These are phyloP conservation scores for Irpex lacteus DNA, from an alignment of 1,284 basidiomycete species.

Conservation along the genomic window DNA sequence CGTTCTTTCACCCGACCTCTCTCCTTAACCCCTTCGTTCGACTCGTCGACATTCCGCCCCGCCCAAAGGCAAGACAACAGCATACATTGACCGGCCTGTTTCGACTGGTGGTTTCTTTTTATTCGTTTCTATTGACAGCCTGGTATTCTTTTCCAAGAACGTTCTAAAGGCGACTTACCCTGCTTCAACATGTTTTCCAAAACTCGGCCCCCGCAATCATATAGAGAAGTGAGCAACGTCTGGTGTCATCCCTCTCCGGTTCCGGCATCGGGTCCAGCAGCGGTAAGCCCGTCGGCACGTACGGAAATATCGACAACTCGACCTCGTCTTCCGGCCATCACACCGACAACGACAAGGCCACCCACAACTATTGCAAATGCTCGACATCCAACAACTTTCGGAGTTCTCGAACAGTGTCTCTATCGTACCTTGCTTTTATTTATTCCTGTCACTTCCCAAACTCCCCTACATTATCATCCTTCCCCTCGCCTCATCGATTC, in stretches of 20 bases:
- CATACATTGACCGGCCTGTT: slow-evolving; percentile 1
- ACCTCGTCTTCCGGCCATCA: neutral
- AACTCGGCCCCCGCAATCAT: neutral
- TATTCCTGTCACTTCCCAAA: neutral
- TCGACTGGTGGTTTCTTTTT: neutral
- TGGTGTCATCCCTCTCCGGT: neutral
- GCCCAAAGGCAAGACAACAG: neutral
- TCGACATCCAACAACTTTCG: neutral
- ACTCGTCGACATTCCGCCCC: neutral
- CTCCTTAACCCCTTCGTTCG: neutral
- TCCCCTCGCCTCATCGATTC: neutral
- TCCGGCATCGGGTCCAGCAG: neutral
- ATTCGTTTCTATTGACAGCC: neutral
- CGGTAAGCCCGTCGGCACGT: neutral
- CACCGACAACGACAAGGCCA: neutral
- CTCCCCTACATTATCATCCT: neutral
- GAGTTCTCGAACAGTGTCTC: neutral
- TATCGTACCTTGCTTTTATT: neutral
- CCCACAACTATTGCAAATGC: neutral
- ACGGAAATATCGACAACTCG: neutral
- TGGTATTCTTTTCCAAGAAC: neutral
- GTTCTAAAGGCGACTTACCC: neutral
- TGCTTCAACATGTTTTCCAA: neutral
- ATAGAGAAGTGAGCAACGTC: neutral
- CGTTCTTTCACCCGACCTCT: neutral